Evolutionary conservation across 768 basidiomycete species (phyloP).

Genomic region (Leucogyrophana mollusca): DNA sequence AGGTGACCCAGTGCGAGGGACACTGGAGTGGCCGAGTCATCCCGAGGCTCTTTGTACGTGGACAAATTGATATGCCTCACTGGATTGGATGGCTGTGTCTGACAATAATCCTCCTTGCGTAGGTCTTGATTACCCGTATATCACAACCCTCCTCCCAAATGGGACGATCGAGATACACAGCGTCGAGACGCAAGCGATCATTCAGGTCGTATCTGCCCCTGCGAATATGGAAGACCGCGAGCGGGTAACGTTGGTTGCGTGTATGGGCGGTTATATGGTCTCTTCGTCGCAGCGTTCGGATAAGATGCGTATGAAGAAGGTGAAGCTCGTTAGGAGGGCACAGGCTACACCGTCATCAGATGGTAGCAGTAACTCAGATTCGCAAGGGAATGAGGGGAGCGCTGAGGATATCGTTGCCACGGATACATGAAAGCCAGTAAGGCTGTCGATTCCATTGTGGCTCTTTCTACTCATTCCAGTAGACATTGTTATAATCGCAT

Average conservation of each 20-base stretch:
- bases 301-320: conserved; percentile 35
- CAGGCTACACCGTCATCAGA: neutral
- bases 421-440: no score
- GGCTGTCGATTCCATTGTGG: no score
- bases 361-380: conserved; percentile 3
- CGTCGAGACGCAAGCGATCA: conserved; percentile 67
- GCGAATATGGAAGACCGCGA: conserved; percentile 16
- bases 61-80: neutral
- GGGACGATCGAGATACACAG: conserved; percentile 80
- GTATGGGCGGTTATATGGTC: conserved; percentile 37
- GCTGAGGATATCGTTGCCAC: no score
- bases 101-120: neutral
- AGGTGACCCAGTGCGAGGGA: conserved; percentile 89
- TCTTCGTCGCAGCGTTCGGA: conserved; percentile 40
- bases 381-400: neutral
- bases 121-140: conserved; percentile 83
- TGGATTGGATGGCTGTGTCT: conserved; percentile 2
- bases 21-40: conserved; percentile 81
- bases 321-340: conserved; percentile 27
- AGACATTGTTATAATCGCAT: no score
- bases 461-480: no score
- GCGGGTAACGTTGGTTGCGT: conserved; percentile 26
- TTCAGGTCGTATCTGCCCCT: conserved; percentile 65
- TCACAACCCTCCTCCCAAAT: conserved; percentile 77
- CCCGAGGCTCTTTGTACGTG: conserved; percentile 73